Percentiles rank a stretch among this genome's conserved stretches.
phyloP scores from a whole-genome alignment of 2,329 filamentous ascomycete genomes.

The Sporothrix mexicana region DNA sequence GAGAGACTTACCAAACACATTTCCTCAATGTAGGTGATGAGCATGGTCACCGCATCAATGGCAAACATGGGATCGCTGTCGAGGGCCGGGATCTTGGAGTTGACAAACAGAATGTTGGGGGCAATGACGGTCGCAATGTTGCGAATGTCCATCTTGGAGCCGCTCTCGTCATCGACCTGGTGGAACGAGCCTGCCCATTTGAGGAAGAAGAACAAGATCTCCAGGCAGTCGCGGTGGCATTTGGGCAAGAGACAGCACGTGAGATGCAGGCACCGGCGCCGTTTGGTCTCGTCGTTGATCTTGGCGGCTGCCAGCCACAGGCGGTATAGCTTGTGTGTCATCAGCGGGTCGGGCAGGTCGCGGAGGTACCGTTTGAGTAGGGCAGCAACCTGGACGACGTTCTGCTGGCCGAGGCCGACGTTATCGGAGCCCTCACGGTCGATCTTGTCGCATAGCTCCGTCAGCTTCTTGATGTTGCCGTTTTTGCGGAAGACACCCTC shows the following conservation, averaged over 20 bases:
- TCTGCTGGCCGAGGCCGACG: constrained; percentile 85
- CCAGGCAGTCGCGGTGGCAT: constrained; percentile 87
- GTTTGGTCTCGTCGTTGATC: constrained; percentile 79
- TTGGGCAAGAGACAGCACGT: constrained; percentile 93
- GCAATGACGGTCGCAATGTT: constrained; percentile 97
- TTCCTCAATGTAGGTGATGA: constrained; percentile 92
- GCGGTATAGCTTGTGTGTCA: constrained; percentile 93
- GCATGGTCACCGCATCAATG: constrained; percentile 87
- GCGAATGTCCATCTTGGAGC: constrained; percentile 98
- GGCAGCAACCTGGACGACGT: constrained; percentile 90
- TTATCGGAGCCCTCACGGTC: constrained; percentile 84
- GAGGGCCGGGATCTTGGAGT: constrained; percentile 67
- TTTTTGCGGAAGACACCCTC: constrained; percentile 99
- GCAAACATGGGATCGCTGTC: constrained; percentile 91
- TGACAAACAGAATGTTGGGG: constrained; percentile 86
- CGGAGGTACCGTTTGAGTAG: constrained; percentile 93
- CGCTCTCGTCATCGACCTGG: constrained; percentile 93
- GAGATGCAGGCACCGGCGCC: constrained; percentile 84
- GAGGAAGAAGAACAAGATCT: constrained; percentile 93
- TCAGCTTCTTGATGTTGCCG: constrained; percentile 93
- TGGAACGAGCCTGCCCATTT: constrained; percentile 98
- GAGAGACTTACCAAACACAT: constrained; percentile 85
- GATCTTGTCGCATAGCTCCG: constrained; percentile 83
- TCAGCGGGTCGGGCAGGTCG: constrained; percentile 89
- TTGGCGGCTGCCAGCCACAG: constrained; percentile 91